Conservation (phyloP, 345 rosid genomes). For the Camelina neglecta region DNA sequence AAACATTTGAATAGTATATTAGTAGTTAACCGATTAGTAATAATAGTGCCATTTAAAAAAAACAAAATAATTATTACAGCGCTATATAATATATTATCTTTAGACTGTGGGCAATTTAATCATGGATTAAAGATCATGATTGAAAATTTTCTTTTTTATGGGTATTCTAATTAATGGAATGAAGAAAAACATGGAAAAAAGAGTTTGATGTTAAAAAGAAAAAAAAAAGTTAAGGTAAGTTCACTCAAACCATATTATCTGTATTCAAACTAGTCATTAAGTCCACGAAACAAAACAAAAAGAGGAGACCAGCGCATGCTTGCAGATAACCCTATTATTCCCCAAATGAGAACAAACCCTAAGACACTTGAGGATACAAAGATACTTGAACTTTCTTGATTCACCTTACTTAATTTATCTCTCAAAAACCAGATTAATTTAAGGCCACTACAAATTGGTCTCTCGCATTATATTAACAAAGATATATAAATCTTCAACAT, state of each 20-base stretch:
- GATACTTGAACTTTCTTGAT: neutral
- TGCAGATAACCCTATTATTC: neutral
- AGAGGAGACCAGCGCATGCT: neutral
- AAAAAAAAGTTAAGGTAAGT: neutral
- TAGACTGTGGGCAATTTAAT: slow-evolving; percentile 22
- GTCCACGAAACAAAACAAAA: neutral
- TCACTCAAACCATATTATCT: neutral
- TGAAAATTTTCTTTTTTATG: neutral
- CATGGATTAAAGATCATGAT: slow-evolving; percentile 32
- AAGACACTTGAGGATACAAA: neutral
- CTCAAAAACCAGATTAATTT: too few relatives aligned
- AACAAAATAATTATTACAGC: slow-evolving; percentile 22
- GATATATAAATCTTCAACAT: neutral
- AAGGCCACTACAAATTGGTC: too few relatives aligned
- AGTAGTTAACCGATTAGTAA: too few relatives aligned
- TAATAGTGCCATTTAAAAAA: too few relatives aligned
- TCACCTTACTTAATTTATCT: neutral
- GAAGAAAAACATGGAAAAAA: neutral
- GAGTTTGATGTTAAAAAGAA: neutral
- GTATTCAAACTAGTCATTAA: neutral
- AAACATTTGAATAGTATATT: too few relatives aligned
- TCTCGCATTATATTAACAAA: too few relatives aligned
- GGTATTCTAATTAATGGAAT: slow-evolving; percentile 6
- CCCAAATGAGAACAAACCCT: neutral
- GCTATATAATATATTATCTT: slow-evolving; percentile 28